phyloP scores from a whole-genome alignment of 352 stramenopile species.

The Phytophthora uliginosa region DNA sequence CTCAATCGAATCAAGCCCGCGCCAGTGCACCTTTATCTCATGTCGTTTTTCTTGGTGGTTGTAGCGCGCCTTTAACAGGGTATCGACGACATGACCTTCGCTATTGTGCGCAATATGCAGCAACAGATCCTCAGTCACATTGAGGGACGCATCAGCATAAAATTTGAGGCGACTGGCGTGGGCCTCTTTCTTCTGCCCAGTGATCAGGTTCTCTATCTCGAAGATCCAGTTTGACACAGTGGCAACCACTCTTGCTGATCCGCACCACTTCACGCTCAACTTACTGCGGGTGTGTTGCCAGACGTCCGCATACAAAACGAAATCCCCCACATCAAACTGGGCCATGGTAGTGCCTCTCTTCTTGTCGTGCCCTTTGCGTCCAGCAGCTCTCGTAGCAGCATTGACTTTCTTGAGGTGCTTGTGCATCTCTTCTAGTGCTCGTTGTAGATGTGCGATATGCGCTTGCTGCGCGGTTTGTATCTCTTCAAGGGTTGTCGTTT shows the following conservation, averaged over 20 bases:
- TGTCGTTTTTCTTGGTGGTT: background rate
- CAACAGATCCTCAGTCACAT: constrained; percentile 20
- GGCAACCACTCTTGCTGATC: background rate
- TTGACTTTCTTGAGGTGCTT: background rate
- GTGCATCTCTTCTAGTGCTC: background rate
- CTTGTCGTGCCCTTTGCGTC: background rate
- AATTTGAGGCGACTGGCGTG: constrained; percentile 22
- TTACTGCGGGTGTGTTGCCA: background rate
- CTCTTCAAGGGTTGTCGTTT: background rate
- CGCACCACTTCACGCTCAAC: background rate
- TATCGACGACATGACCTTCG: background rate
- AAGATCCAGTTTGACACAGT: background rate
- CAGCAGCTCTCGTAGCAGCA: too few relatives aligned
- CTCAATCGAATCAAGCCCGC: background rate
- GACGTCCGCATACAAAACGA: background rate
- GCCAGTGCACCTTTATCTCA: background rate
- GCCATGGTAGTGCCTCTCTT: background rate
- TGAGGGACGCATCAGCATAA: constrained; percentile 16
- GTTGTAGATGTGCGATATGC: background rate
- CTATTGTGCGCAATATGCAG: constrained; percentile 22
- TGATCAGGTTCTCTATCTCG: background rate
- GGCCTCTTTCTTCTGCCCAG: background rate
- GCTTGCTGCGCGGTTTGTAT: background rate
- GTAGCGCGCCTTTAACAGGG: background rate
- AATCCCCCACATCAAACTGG: background rate